Evolutionary conservation across 2,329 filamentous ascomycete genomes (phyloP).

Genomic region (Cordyceps fumosorosea): DNA sequence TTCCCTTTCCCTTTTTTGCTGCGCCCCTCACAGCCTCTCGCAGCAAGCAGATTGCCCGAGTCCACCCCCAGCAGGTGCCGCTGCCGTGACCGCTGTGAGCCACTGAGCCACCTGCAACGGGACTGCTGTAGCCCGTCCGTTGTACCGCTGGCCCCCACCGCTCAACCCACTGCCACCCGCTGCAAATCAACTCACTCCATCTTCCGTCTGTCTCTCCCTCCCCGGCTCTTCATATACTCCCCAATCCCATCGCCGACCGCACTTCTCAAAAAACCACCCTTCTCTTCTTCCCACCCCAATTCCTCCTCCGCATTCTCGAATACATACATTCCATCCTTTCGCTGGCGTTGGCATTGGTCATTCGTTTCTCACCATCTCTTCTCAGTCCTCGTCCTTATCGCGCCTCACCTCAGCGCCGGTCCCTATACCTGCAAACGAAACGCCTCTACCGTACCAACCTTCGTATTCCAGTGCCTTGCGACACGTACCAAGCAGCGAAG

Average conservation of each 20-base stretch:
- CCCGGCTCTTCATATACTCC: neutral
- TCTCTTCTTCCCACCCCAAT: neutral
- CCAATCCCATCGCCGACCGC: constrained; percentile 11
- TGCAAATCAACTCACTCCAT: neutral
- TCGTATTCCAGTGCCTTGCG: neutral
- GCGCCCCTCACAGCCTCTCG: too few relatives aligned
- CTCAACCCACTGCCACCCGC: neutral
- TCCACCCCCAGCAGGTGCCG: neutral
- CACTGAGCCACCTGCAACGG: neutral
- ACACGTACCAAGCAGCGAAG: neutral
- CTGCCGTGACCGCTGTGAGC: neutral
- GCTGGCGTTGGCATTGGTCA: constrained; percentile 1
- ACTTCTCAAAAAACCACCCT: constrained; percentile 1
- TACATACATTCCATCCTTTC: neutral
- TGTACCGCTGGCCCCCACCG: constrained; percentile 11
- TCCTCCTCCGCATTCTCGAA: neutral
- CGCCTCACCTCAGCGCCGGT: neutral
- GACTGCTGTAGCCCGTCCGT: neutral
- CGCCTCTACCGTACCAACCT: neutral
- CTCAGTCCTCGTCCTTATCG: neutral
- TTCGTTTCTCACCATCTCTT: neutral
- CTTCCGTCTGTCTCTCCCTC: neutral
- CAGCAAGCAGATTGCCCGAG: too few relatives aligned
- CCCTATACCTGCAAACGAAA: constrained; percentile 3
- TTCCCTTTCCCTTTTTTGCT: too few relatives aligned